Evolutionary conservation across 768 basidiomycete species (phyloP).

Genomic region (Rhizopogon vinicolor): DNA sequence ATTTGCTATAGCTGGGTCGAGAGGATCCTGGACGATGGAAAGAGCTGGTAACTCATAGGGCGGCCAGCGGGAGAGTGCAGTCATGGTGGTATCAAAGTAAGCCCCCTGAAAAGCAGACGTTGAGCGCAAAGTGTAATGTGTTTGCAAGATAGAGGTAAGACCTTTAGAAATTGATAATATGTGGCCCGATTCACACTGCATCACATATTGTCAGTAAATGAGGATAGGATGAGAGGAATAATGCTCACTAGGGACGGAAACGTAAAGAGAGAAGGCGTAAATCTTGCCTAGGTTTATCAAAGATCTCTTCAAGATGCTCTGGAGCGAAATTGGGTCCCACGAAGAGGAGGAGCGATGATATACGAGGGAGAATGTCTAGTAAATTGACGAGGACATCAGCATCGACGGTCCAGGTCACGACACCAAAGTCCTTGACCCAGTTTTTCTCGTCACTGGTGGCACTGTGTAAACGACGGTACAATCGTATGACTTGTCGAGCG

Average conservation of each 20-base stretch:
- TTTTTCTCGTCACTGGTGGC: slow-evolving; percentile 20
- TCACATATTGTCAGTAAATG: slow-evolving; percentile 1
- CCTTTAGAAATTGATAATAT: slow-evolving; percentile 81
- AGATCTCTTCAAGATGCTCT: slow-evolving; percentile 74
- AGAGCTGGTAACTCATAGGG: slow-evolving; percentile 34
- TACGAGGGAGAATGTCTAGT: slow-evolving; percentile 48
- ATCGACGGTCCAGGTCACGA: slow-evolving; percentile 68
- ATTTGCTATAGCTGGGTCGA: slow-evolving; percentile 35
- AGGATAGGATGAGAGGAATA: neutral
- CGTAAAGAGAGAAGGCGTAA: slow-evolving; percentile 57
- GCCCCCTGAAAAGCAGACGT: slow-evolving; percentile 46
- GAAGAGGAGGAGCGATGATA: slow-evolving; percentile 52
- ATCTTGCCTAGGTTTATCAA: slow-evolving; percentile 40
- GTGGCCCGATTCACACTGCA: slow-evolving; percentile 64
- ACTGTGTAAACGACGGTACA: slow-evolving; percentile 53
- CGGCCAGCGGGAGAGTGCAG: slow-evolving; percentile 63
- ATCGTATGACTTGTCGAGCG: slow-evolving; percentile 46
- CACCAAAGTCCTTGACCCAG: slow-evolving; percentile 45
- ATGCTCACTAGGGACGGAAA: slow-evolving; percentile 79
- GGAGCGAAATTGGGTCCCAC: slow-evolving; percentile 77
- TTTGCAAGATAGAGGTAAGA: slow-evolving; percentile 10
- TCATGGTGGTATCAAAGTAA: slow-evolving; percentile 76
- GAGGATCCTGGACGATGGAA: slow-evolving; percentile 66
- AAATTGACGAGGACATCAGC: slow-evolving; percentile 72
- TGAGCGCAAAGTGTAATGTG: neutral